Percentiles rank a stretch among this genome's conserved stretches.
These are phyloP conservation scores for Houttuynia cordata DNA, from an alignment of 164 flowering plant genomes.

Conservation along the genomic window DNA sequence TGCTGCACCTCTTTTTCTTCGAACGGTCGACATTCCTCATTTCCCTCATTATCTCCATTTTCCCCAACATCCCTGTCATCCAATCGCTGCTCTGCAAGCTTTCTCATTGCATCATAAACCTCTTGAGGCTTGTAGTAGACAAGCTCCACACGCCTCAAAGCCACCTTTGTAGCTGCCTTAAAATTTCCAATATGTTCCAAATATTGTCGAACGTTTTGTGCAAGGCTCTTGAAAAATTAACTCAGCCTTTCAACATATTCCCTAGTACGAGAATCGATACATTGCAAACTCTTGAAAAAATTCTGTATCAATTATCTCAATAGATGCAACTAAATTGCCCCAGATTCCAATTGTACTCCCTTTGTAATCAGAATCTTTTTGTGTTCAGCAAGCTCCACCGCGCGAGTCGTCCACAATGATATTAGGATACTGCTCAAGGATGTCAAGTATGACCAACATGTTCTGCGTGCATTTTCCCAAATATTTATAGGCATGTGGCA, in stretches of 20 bases:
- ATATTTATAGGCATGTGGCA: conserved; percentile 77
- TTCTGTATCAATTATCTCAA: conserved; percentile 74
- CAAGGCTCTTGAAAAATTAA: conserved; percentile 68
- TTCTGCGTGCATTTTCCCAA: conserved; percentile 85
- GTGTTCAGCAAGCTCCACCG: conserved; percentile 79
- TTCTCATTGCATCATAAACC: conserved; percentile 95
- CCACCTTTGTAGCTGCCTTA: conserved; percentile 80
- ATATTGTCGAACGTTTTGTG: conserved; percentile 84
- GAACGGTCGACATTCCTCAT: conserved; percentile 38
- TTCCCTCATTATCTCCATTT: conserved; percentile 27
- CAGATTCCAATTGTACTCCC: conserved; percentile 69
- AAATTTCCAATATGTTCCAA: conserved; percentile 49
- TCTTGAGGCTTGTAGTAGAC: conserved; percentile 88
- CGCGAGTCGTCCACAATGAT: conserved; percentile 81
- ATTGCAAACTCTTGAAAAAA: conserved; percentile 85
- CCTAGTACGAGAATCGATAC: conserved; percentile 77
- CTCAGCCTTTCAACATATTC: conserved; percentile 85
- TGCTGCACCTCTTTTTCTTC: conserved; percentile 49
- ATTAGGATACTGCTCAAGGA: conserved; percentile 59
- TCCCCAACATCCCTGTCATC: conserved; percentile 27
- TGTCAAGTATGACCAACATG: conserved; percentile 59
- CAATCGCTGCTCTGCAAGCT: conserved; percentile 40
- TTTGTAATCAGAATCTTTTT: conserved; percentile 53
- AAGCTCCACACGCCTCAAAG: conserved; percentile 67
- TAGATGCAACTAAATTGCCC: conserved; percentile 94